Evolutionary conservation across 768 basidiomycete species (phyloP).

Genomic region (Macrolepiota dolichaula): DNA sequence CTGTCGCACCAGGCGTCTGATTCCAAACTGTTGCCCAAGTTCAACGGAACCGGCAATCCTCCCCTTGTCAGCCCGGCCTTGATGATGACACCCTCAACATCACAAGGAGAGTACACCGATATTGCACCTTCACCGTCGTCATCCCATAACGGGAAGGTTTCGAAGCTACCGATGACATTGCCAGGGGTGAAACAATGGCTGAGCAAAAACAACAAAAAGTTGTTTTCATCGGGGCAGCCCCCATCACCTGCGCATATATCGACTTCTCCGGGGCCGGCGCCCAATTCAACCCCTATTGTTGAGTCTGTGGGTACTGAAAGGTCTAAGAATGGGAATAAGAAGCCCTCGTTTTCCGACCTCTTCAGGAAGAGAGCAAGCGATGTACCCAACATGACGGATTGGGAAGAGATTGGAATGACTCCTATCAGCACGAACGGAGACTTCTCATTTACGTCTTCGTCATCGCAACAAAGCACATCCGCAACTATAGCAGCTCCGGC

Average conservation of each 20-base stretch:
- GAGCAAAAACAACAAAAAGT: constrained; percentile 58
- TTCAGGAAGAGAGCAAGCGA: constrained; percentile 59
- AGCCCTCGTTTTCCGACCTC: constrained; percentile 67
- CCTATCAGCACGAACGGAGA: constrained; percentile 37
- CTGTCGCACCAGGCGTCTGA: constrained; percentile 71
- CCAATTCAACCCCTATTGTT: background rate
- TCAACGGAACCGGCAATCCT: constrained; percentile 23
- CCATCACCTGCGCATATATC: constrained; percentile 26
- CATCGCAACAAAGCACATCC: constrained; percentile 9
- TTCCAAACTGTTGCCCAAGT: constrained; percentile 56
- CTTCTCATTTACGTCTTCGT: constrained; percentile 2
- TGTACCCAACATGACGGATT: constrained; percentile 42
- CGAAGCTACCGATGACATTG: constrained; percentile 66
- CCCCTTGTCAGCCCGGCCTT: background rate
- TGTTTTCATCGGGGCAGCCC: constrained; percentile 35
- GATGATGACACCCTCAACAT: constrained; percentile 35
- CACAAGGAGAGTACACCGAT: constrained; percentile 48
- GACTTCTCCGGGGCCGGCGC: background rate
- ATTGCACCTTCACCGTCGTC: constrained; percentile 33
- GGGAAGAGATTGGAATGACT: constrained; percentile 60
- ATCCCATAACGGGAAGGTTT: constrained; percentile 32
- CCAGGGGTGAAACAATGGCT: constrained; percentile 83
- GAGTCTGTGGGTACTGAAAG: background rate
- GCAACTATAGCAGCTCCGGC: constrained; percentile 2
- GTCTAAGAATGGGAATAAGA: constrained; percentile 43